Conservation (phyloP, 495 filamentous ascomycete genomes). For the Gamarada debralockiae region DNA sequence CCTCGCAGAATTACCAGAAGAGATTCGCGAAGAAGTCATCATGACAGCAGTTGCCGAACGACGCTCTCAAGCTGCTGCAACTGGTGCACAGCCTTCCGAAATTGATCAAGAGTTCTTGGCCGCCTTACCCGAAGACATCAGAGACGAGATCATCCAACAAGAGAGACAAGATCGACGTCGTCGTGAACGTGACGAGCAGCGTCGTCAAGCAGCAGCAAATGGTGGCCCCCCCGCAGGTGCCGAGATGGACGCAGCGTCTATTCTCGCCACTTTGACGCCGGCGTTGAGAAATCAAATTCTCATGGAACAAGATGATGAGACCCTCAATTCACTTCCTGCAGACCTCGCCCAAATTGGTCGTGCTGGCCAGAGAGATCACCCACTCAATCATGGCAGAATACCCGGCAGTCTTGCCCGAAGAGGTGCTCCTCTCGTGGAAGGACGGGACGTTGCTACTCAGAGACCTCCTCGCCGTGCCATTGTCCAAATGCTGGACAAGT, state of each 20-base stretch:
- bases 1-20: conserved; percentile 89
- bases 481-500: conserved; percentile 94
- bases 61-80: conserved; percentile 71
- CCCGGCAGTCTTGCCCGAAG: conserved; percentile 28
- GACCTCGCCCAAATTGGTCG: conserved; percentile 85
- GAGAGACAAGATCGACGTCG: conserved; percentile 87
- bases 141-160: conserved; percentile 82
- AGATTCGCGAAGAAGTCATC: conserved; percentile 92
- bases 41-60: conserved; percentile 80
- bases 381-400: conserved; percentile 12
- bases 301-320: conserved; percentile 86
- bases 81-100: conserved; percentile 79
- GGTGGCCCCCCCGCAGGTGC: conserved; percentile 44
- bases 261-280: conserved; percentile 87
- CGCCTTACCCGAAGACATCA: conserved; percentile 84
- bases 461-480: conserved; percentile 76
- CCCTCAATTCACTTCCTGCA: conserved; percentile 78
- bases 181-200: conserved; percentile 74
- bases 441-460: conserved; percentile 26
- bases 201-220: conserved; percentile 48
- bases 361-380: conserved; percentile 32
- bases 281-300: conserved; percentile 80
- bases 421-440: conserved; percentile 11
- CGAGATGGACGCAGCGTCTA: conserved; percentile 91
- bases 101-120: conserved; percentile 94